A percentile compares a stretch with the other conserved stretches of the same genome.
Conservation (phyloP, 2,329 filamentous ascomycete species). For the Herpomyces periplanetae region DNA sequence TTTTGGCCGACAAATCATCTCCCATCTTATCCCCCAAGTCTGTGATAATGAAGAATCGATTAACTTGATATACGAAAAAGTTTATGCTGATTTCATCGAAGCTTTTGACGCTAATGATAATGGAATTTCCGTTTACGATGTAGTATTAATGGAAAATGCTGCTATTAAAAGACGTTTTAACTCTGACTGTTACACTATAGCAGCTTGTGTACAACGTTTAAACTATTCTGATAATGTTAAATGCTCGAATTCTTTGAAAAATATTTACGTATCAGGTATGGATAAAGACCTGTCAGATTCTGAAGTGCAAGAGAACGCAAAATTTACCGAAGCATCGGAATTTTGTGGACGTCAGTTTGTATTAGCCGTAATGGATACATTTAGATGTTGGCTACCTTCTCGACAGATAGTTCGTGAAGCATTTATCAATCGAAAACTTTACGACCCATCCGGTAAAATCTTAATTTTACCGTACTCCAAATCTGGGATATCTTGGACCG, state of each 20-base stretch:
- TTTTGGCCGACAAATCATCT: slow-evolving; percentile 53
- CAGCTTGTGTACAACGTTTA: slow-evolving; percentile 37
- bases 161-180: slow-evolving; percentile 47
- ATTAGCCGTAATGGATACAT: slow-evolving; percentile 34
- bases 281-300: slow-evolving; percentile 10
- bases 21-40: slow-evolving; percentile 17
- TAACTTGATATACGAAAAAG: slow-evolving; percentile 36
- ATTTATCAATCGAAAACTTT: slow-evolving; percentile 23
- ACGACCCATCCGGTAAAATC: slow-evolving; percentile 34
- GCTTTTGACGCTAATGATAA: slow-evolving; percentile 94
- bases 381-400: slow-evolving; percentile 47
- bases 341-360: slow-evolving; percentile 72
- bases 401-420: slow-evolving; percentile 35
- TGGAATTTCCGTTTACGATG: slow-evolving; percentile 47
- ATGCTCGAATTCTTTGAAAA: slow-evolving; percentile 6
- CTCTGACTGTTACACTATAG: slow-evolving; percentile 42
- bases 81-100: slow-evolving; percentile 78
- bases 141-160: slow-evolving; percentile 22
- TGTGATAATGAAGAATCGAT: slow-evolving; percentile 25
- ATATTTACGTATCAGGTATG: slow-evolving; percentile 10
- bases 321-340: slow-evolving; percentile 32
- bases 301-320: slow-evolving; percentile 36
- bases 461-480: slow-evolving; percentile 23
- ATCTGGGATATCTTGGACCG: slow-evolving; percentile 66
- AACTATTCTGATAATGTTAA: slow-evolving; percentile 35